Evolutionary conservation across 805 yeast genomes (phyloP).

Genomic region (Cyberlindnera xylosilytica): DNA sequence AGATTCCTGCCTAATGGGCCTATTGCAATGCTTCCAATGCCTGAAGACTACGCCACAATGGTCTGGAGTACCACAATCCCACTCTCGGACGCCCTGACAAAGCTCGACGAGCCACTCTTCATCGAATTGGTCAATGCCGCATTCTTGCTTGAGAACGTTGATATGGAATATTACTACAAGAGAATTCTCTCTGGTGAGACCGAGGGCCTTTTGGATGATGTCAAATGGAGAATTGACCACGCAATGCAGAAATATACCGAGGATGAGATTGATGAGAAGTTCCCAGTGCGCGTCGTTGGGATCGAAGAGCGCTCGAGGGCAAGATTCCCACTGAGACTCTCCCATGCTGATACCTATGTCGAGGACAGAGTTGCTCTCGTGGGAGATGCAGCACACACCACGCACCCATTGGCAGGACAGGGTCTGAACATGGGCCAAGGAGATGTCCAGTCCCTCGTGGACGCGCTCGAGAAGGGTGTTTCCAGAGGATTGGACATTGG

Average conservation of each 20-base stretch:
- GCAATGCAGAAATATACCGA: constrained; percentile 34
- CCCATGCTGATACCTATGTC: constrained; percentile 88
- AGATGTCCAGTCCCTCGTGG: constrained; percentile 73
- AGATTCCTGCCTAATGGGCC: constrained; percentile 91
- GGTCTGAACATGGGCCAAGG: constrained; percentile 97
- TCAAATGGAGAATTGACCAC: constrained; percentile 63
- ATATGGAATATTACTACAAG: constrained; percentile 65
- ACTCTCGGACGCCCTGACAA: constrained; percentile 57
- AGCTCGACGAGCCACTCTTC: constrained; percentile 60
- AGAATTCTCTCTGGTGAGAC: constrained; percentile 34
- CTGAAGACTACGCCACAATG: constrained; percentile 80
- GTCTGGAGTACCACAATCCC: constrained; percentile 92
- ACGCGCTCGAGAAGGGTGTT: constrained; percentile 66
- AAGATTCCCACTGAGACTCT: constrained; percentile 80
- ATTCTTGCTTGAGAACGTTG: constrained; percentile 72
- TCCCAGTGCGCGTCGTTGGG: constrained; percentile 63
- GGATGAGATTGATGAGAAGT: constrained; percentile 51
- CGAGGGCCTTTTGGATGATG: constrained; percentile 57
- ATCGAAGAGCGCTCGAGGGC: constrained; percentile 71
- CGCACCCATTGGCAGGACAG: constrained; percentile 97
- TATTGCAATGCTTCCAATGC: constrained; percentile 84
- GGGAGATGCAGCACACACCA: constrained; percentile 98
- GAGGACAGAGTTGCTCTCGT: constrained; percentile 85
- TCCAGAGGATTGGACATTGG: constrained; percentile 89
- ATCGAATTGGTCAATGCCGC: constrained; percentile 80